These are phyloP conservation scores for Xylaria sp. DNA, from an alignment of 2,329 filamentous ascomycete species.

Conservation along the genomic window DNA sequence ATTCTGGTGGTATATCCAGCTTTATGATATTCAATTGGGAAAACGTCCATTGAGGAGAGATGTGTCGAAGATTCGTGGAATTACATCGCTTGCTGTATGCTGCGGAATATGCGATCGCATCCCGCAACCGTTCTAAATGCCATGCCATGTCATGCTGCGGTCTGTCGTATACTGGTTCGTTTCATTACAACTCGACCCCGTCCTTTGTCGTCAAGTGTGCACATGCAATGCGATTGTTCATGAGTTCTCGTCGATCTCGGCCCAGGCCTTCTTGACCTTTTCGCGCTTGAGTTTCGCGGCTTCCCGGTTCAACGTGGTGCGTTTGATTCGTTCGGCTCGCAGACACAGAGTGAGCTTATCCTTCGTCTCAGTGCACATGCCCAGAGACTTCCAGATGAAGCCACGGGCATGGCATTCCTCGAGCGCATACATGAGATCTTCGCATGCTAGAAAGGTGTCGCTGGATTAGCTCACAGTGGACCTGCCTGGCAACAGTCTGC, in stretches of 20 bases:
- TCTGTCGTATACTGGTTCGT: not conserved
- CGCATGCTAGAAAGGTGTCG: constrained; percentile 61
- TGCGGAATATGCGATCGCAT: not conserved
- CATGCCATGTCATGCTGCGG: constrained; percentile 11
- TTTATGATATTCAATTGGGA: not conserved
- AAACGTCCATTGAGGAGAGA: not conserved
- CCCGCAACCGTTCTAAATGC: constrained; percentile 16
- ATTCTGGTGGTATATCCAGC: not conserved
- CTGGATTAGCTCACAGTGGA: not conserved
- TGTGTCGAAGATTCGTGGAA: not conserved
- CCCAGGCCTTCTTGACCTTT: constrained; percentile 71
- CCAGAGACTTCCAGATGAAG: constrained; percentile 85
- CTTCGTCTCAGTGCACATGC: constrained; percentile 87
- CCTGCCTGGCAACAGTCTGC: not conserved
- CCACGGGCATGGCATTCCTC: constrained; percentile 92
- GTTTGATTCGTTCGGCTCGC: constrained; percentile 70
- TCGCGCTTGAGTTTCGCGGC: constrained; percentile 63
- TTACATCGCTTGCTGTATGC: not conserved
- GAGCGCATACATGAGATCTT: constrained; percentile 86
- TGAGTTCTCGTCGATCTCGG: constrained; percentile 68
- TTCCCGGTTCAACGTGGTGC: constrained; percentile 71
- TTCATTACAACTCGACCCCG: constrained; percentile 2
- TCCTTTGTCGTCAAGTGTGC: not conserved
- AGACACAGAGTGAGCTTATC: constrained; percentile 79
- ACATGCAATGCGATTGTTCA: constrained; percentile 29